Evolutionary conservation across 1,284 basidiomycete species (phyloP).

Genomic region (Hymenochaete sp.): DNA sequence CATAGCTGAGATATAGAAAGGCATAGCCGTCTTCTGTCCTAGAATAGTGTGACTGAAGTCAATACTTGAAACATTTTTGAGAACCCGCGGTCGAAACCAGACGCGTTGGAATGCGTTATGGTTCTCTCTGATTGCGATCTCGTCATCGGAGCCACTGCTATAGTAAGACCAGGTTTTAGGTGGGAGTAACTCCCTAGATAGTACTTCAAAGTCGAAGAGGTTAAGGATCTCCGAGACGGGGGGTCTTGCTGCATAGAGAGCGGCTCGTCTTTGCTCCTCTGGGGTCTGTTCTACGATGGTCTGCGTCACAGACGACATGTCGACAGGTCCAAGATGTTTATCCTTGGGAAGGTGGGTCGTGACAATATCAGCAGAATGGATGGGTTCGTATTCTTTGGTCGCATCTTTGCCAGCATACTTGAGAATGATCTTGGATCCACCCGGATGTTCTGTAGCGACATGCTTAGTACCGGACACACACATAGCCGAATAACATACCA

Average conservation of each 20-base stretch:
- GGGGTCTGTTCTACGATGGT: constrained; percentile 41
- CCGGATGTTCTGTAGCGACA: constrained; percentile 30
- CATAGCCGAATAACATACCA: constrained; percentile 42
- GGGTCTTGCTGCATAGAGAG: constrained; percentile 49
- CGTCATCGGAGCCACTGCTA: constrained; percentile 80
- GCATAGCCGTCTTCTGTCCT: constrained; percentile 46
- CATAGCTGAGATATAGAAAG: constrained; percentile 58
- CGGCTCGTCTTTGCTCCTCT: constrained; percentile 50
- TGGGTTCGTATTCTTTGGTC: constrained; percentile 76
- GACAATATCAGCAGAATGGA: constrained; percentile 84
- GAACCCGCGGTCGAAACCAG: constrained; percentile 68
- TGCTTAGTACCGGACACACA: constrained; percentile 23
- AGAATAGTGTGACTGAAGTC: constrained; percentile 56
- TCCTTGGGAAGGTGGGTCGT: constrained; percentile 71
- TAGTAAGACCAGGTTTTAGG: constrained; percentile 89
- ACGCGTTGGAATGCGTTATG: constrained; percentile 59
- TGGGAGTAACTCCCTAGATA: constrained; percentile 66
- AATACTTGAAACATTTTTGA: constrained; percentile 54
- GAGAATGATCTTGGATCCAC: constrained; percentile 54
- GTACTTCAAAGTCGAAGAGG: constrained; percentile 86
- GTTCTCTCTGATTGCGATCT: constrained; percentile 85
- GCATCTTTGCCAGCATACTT: constrained; percentile 75
- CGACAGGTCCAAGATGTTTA: constrained; percentile 68
- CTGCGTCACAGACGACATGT: constrained; percentile 52
- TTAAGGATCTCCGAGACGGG: constrained; percentile 73